A percentile compares a stretch with the other conserved stretches of the same genome.
phyloP scores from a whole-genome alignment of 2,329 filamentous ascomycete genomes.

The Fragosphaeria purpurea region DNA sequence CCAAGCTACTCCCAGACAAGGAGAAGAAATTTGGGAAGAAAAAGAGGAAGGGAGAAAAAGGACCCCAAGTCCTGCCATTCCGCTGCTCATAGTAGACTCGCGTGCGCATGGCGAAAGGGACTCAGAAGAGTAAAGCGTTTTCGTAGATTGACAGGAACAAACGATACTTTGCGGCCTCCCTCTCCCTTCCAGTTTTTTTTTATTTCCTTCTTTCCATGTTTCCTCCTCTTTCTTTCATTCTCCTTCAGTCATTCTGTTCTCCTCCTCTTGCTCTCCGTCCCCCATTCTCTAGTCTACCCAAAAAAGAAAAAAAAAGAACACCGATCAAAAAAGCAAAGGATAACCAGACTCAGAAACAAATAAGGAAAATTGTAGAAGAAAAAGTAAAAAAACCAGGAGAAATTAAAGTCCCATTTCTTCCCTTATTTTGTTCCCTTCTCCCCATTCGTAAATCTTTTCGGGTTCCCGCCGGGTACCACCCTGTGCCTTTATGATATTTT shows the following conservation, averaged over 20 bases:
- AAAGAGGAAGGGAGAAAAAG: not conserved
- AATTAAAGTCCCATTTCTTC: not conserved
- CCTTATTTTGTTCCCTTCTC: not conserved
- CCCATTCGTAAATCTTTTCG: too few species aligned
- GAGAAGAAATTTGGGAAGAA: too few species aligned
- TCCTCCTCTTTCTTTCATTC: not conserved
- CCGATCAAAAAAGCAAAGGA: not conserved
- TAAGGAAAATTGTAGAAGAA: not conserved
- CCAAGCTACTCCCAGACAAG: too few species aligned
- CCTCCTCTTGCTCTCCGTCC: not conserved
- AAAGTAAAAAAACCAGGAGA: not conserved
- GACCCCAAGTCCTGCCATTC: not conserved
- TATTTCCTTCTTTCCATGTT: not conserved
- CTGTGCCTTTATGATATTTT: too few species aligned
- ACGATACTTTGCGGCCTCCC: not conserved
- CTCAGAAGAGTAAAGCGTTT: not conserved
- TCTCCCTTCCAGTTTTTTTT: not conserved
- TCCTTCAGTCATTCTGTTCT: not conserved
- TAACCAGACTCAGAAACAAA: not conserved
- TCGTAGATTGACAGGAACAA: not conserved
- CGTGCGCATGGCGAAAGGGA: not conserved
- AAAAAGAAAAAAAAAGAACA: not conserved
- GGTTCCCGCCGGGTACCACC: too few species aligned
- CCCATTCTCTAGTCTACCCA: slow-evolving; percentile 2
- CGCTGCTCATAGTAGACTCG: not conserved